Evolutionary conservation across 164 flowering plant species (phyloP).

Genomic region (Vitis amurensis): DNA sequence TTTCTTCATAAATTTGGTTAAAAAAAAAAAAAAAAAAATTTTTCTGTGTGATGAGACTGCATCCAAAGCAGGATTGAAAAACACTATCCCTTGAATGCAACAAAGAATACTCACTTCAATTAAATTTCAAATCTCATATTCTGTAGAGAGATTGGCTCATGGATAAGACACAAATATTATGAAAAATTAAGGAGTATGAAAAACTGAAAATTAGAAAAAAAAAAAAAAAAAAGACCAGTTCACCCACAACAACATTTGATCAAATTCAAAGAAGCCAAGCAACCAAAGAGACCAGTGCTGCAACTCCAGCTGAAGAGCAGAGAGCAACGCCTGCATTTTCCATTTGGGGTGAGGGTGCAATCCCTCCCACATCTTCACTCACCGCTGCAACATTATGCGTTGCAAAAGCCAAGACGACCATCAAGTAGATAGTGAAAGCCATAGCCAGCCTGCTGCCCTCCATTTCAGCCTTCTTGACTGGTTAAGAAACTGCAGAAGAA

Average conservation of each 20-base stretch:
- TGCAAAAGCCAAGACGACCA: conserved; percentile 20
- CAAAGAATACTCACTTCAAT: too few relatives aligned
- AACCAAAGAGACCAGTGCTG: conserved; percentile 25
- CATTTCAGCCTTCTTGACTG: conserved; percentile 14
- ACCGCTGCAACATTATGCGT: neutral
- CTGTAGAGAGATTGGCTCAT: too few relatives aligned
- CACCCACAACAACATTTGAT: neutral
- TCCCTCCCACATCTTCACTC: conserved; percentile 20
- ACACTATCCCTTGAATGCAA: too few relatives aligned
- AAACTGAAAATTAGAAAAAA: neutral
- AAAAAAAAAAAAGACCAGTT: neutral
- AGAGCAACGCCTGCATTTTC: conserved; percentile 23
- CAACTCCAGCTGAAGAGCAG: conserved; percentile 24
- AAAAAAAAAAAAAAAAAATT: too few relatives aligned
- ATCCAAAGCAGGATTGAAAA: too few relatives aligned
- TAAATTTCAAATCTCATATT: too few relatives aligned
- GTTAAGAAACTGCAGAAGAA: conserved; percentile 1
- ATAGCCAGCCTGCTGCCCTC: conserved; percentile 16
- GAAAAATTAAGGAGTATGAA: neutral
- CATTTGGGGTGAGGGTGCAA: conserved; percentile 40
- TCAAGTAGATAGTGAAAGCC: conserved; percentile 24
- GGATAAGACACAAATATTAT: too few relatives aligned
- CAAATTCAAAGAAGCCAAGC: conserved; percentile 31
- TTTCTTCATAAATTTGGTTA: too few relatives aligned
- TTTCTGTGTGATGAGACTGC: too few relatives aligned